These are phyloP conservation scores for Colletotrichum sp. DNA, from an alignment of 2,329 filamentous ascomycete genomes.

Conservation along the genomic window DNA sequence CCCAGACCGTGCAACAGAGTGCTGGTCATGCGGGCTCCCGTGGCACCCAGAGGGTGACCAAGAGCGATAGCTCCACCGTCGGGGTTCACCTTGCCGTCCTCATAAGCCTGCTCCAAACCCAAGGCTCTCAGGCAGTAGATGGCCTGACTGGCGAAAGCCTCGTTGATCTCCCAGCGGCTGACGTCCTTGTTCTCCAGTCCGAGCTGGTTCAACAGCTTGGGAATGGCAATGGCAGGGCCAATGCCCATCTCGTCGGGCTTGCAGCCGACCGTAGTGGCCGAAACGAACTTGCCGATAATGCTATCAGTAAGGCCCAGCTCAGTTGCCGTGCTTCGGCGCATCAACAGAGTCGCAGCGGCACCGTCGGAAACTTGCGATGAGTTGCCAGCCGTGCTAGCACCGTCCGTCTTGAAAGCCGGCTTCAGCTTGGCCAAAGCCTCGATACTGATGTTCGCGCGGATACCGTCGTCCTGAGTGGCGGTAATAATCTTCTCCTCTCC, in stretches of 20 bases:
- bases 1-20: conserved; percentile 71
- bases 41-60: conserved; percentile 89
- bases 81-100: conserved; percentile 79
- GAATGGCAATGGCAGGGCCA: conserved; percentile 85
- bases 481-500: conserved; percentile 66
- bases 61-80: conserved; percentile 95
- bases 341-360: conserved; percentile 81
- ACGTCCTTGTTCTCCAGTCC: conserved; percentile 74
- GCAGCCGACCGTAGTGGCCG: conserved; percentile 77
- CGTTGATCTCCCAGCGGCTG: conserved; percentile 91
- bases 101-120: conserved; percentile 66
- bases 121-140: conserved; percentile 75
- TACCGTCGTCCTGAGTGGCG: conserved; percentile 82
- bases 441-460: conserved; percentile 68
- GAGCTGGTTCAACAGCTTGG: conserved; percentile 74
- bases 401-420: conserved; percentile 80
- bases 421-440: conserved; percentile 82
- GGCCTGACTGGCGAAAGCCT: conserved; percentile 73
- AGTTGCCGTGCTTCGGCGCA: conserved; percentile 81
- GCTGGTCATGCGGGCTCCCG: conserved; percentile 79
- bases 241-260: conserved; percentile 93
- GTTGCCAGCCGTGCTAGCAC: conserved; percentile 86
- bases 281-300: conserved; percentile 86
- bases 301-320: conserved; percentile 70
- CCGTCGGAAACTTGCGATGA: conserved; percentile 86